Evolutionary conservation across 2,329 filamentous ascomycete genomes (phyloP), one percentile per base, ranked within the genome.

Genomic region (Cladosporium sp.): DNA sequence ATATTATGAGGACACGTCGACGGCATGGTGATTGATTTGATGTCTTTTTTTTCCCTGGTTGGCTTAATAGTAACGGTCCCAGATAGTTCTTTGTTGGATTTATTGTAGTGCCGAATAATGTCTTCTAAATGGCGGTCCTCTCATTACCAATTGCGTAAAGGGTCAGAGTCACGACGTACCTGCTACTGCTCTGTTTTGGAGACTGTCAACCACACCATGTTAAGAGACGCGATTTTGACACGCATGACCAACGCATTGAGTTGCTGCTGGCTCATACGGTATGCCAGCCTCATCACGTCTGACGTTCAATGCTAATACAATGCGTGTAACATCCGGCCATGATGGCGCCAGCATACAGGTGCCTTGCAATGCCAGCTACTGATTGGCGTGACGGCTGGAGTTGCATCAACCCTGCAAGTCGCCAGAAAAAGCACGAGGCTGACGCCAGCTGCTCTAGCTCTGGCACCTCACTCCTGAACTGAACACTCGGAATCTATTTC

Each of bases 51-150:
- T 39, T 58, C 23, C 10, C 56, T 58, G 56, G 32, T 58, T 58
- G 56, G 56, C 32, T 58, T 58, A 58, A 58, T 46, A 46, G 56
- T 58, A 28, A 58, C 36, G 36, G 36, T 46, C 36, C 56, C 56
- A 58, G 36, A 21, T 57, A 57, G 54, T 39, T 57, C 32, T 57
- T 57, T 51, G 23, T 57, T 57, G 54, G 54, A 39, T 57, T 57
- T 23, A 36, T 23, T 57, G 54, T 57, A 57, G 14, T 32, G 21
- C 54, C 54, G 30, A 57, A 34, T 57, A 57, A 57, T 57, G 54
- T 57, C 54, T 57, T 57, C 54, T 57, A 21, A n/a, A 46, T 1
- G 21, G n/a, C 21, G n/a, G 39, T 46, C 3, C 39, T 7, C 3
- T 4, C 39, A 18, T 43, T 21, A 2, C 39, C n/a, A 18, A 21